Base-by-base conservation (phyloP, 352 stramenopile species). In the Pythium scleroteichum region DNA sequence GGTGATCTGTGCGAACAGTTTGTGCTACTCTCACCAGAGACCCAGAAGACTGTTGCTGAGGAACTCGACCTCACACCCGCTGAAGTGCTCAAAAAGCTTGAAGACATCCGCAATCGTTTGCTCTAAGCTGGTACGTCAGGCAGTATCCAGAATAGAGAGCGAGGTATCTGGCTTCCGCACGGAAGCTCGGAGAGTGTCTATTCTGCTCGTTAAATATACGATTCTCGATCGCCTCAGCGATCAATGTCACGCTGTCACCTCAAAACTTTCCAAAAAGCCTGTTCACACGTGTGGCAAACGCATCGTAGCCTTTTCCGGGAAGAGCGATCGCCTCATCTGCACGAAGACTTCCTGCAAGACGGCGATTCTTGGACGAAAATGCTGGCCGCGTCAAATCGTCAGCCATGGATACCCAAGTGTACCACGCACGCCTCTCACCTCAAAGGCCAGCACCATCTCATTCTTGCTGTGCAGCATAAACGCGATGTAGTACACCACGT, bases 51-150 rank as follows among this genome's bases (percentile, higher is more conserved):
- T 50, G 96, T 99, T 71, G 96, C 97, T 27, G 90, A 97, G 67
- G 83, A 96, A 53, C 84, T 99, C 23, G 96, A 99, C 59, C 84
- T 96, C 53, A 98, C 92, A n/a, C 92, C 97, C 5, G 85, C 88
- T 2, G 97, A 99, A 65, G 92, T 99, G 54, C 85, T 98, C 44
- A 99, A 99, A 70, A 99, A 99, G 75, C 85, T 99, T 19, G 97
- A 99, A 73, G 97, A 99, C 66, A 98, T 98, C 66, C 86, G 94
- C 66, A 98, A 99, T 75, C 81, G 92, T 42, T 72, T 99, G 22
- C 68, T 99, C 33, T 99, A 98, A 71, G 47, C 27, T 39, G 17
- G 46, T 53, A 17, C 5, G 29, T 10, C 10, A 10, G 29, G 5
- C 29, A 35, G 29, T 35, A 35, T 35, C 10, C 29, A 35, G 29